A percentile compares a stretch with the other conserved stretches of the same genome.
These are phyloP conservation scores for Exophiala mesophila DNA, from an alignment of 2,329 filamentous ascomycete species.

Conservation along the genomic window DNA sequence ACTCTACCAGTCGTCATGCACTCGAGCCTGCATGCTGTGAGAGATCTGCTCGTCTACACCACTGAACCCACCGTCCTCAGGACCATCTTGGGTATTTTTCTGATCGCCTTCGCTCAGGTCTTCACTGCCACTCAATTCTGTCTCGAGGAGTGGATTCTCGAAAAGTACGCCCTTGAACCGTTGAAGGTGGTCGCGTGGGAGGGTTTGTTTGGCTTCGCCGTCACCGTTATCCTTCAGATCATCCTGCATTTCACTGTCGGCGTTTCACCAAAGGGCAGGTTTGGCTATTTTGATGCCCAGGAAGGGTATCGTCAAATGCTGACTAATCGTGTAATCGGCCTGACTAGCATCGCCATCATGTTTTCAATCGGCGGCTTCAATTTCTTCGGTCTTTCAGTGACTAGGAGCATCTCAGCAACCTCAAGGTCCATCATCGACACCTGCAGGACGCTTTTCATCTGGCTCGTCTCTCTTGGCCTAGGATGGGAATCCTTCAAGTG, in stretches of 20 bases:
- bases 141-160: slow-evolving; percentile 87
- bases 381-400: slow-evolving; percentile 95
- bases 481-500: slow-evolving; percentile 98
- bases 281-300: slow-evolving; percentile 84
- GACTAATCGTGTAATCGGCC: slow-evolving; percentile 62
- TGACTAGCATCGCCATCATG: slow-evolving; percentile 89
- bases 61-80: slow-evolving; percentile 55
- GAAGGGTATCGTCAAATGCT: slow-evolving; percentile 82
- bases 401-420: slow-evolving; percentile 81
- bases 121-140: slow-evolving; percentile 98
- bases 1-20: slow-evolving; percentile 30
- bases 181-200: slow-evolving; percentile 95
- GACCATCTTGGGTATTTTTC: slow-evolving; percentile 74
- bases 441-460: slow-evolving; percentile 95
- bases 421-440: slow-evolving; percentile 95
- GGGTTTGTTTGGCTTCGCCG: slow-evolving; percentile 79
- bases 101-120: slow-evolving; percentile 92
- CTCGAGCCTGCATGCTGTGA: slow-evolving; percentile 30
- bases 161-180: slow-evolving; percentile 72
- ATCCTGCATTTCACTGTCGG: slow-evolving; percentile 75
- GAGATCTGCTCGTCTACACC: slow-evolving; percentile 38
- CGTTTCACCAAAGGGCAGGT: slow-evolving; percentile 63
- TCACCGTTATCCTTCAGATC: slow-evolving; percentile 74
- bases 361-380: slow-evolving; percentile 99
- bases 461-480: slow-evolving; percentile 86